These are phyloP conservation scores for Rhodocollybia butyracea DNA, from an alignment of 768 basidiomycete species.

Conservation along the genomic window DNA sequence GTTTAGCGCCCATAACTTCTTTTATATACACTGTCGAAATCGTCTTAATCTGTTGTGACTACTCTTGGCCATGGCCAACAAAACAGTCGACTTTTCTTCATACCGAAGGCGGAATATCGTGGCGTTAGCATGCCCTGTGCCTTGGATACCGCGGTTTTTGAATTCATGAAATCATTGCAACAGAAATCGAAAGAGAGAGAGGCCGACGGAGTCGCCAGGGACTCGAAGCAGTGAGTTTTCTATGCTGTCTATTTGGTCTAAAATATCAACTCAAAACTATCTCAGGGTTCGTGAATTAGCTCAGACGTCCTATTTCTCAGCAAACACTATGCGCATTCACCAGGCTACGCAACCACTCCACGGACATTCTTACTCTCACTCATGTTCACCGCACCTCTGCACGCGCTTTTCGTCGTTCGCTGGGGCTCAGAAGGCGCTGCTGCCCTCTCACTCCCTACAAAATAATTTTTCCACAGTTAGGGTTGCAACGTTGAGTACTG, in stretches of 20 bases:
- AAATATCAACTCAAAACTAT: slow-evolving; percentile 45
- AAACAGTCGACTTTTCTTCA: too few species aligned
- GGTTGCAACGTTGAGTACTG: too few species aligned
- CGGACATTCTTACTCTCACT: slow-evolving; percentile 77
- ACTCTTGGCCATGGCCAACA: too few species aligned
- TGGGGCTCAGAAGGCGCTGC: slow-evolving; percentile 82
- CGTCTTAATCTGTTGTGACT: too few species aligned
- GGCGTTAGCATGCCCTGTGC: too few species aligned
- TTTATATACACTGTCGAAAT: too few species aligned
- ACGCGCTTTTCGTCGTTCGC: slow-evolving; percentile 77
- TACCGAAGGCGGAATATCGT: too few species aligned
- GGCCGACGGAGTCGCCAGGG: slow-evolving; percentile 73
- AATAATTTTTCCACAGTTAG: slow-evolving; percentile 84
- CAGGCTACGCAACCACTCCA: slow-evolving; percentile 60
- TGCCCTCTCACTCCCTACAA: slow-evolving; percentile 75
- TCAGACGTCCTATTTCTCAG: slow-evolving; percentile 81
- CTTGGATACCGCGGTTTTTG: too few species aligned
- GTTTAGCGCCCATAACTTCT: too few species aligned
- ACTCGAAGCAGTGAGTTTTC: slow-evolving; percentile 66
- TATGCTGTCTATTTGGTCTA: not conserved
- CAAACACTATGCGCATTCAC: slow-evolving; percentile 64
- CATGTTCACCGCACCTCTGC: slow-evolving; percentile 60
- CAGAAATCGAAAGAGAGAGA: too few species aligned
- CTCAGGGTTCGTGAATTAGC: too few species aligned
- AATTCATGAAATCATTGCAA: too few species aligned